Base-by-base conservation (phyloP, 495 filamentous ascomycete genomes). In the Lasiosphaeria miniovina region DNA sequence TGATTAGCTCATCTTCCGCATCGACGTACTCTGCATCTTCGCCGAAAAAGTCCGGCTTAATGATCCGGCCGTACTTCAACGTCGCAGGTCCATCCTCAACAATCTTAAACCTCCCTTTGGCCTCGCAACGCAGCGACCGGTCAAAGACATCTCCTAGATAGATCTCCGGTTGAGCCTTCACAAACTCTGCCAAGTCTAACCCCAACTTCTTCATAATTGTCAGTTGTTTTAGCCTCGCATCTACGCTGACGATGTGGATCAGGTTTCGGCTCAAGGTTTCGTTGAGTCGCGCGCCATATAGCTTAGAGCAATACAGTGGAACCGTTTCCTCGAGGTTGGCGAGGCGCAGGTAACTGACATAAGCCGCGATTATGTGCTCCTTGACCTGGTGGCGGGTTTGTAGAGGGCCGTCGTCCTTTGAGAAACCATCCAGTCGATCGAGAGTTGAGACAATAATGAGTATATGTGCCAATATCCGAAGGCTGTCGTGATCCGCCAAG, bases 261-360 rank as follows among this genome's bases (percentile, higher is more conserved):
- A 89, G 74, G 36, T 86, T 80, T 33, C 82, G 74, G 58, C 79
- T 84, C 6, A 90, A 65, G 14, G 76, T 77, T 49, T 78, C 70
- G 59, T 83, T 78, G 49, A 69, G 62, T 53, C 80, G 72, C 1
- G 70, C 59, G 24, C 70, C 73, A 6, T 82, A 81, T 3, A 98
- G 77, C 63, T 88, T 85, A 33, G 90, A 88, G 41, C 88, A 92
- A 73, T 99, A 99, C 3, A 93, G 77, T 4, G 93, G 93, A 54
- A 95, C 86, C 45, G 93, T 72, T 51, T 91, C 84, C 48, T 87
- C 82, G 50, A 94, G 80, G 9, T 85, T 82, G 36, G 82, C 80
- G 40, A 86, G 74, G 34, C 87, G 82, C 11, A 98, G 79, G 58
- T 88, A 87, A 61, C 90, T 84, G 58, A 96, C 86, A 68, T 98